Percentiles rank a stretch among this genome's conserved stretches.
Evolutionary conservation across 2,329 filamentous ascomycete species (phyloP).

Genomic region (Sporothrix curviconia): DNA sequence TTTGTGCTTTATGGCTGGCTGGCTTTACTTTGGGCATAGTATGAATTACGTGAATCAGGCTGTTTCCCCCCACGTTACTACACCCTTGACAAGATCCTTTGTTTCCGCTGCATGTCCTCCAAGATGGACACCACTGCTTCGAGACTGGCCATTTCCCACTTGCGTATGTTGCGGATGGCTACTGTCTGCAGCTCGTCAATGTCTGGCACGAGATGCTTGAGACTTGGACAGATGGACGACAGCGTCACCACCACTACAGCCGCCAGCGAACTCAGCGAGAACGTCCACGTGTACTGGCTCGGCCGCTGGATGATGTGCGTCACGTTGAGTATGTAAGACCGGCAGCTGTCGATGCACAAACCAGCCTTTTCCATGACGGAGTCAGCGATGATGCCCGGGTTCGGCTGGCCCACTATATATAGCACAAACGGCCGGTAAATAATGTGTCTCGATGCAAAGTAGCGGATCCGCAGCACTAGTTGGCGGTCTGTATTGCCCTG

Average conservation of each 20-base stretch:
- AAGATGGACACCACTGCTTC: slow-evolving; percentile 25
- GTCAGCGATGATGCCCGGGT: slow-evolving; percentile 15
- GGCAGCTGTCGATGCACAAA: slow-evolving; percentile 28
- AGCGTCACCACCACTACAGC: slow-evolving; percentile 28
- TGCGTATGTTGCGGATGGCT: slow-evolving; percentile 25
- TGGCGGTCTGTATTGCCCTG: slow-evolving; percentile 21
- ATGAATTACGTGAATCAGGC: not conserved
- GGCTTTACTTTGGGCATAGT: too few relatives aligned
- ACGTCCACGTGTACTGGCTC: slow-evolving; percentile 31
- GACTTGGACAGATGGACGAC: slow-evolving; percentile 20
- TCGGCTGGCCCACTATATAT: slow-evolving; percentile 23
- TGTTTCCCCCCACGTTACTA: not conserved
- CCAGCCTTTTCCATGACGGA: slow-evolving; percentile 25
- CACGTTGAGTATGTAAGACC: slow-evolving; percentile 26
- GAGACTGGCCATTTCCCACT: slow-evolving; percentile 25
- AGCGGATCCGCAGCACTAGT: slow-evolving; percentile 26
- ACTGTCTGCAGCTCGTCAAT: slow-evolving; percentile 26
- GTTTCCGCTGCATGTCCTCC: slow-evolving; percentile 26
- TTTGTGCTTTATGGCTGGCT: not conserved
- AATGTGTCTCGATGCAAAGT: slow-evolving; percentile 29
- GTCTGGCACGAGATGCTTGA: slow-evolving; percentile 26
- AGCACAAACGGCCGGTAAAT: slow-evolving; percentile 29
- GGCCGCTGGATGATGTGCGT: slow-evolving; percentile 24
- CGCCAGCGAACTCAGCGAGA: slow-evolving; percentile 28
- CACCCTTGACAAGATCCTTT: slow-evolving; percentile 16